Base-by-base conservation (phyloP, 2,329 filamentous ascomycete species). In the Diaporthe ampelina region DNA sequence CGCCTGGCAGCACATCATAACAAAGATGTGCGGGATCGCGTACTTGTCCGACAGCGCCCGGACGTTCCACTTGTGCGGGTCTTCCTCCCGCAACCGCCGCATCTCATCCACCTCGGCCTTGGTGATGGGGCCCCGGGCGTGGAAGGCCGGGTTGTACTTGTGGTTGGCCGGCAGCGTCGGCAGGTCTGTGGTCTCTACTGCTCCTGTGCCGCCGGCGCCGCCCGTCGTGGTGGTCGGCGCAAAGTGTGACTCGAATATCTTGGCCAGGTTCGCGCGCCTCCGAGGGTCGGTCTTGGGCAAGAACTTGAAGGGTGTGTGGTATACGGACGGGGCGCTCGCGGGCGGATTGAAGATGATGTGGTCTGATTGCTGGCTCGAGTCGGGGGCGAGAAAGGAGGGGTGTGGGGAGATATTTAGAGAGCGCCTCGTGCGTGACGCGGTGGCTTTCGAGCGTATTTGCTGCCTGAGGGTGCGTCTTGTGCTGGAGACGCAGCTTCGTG, bases 261-360 rank as follows among this genome's bases (percentile, higher is more conserved):
- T 80, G 21, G 84, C 82, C 54, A 89, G 82, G 81, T 88, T 86
- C 61, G 86, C 85, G 70, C 84, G 82, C 37, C 89, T 87, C 61
- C 89, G 87, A 21, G 89, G 88, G 79, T 91, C 90, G 77, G 80
- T 82, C 68, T 85, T 86, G 71, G 91, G 91, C 40, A 93, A 87
- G 83, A 93, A 93, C 80, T 91, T 89, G 83, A 91, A 88, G 73
- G 91, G 91, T n/a, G 91, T 93, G 83, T 92, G 88, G 79, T 86
- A 87, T 73, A 91, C 90, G n/a, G 89, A 83, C 17, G 86, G 82
- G 45, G 83, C 83, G 58, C 86, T 83, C 43, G 85, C 82, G 56
- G 86, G 86, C 56, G 86, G 86, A 81, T 88, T 88, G 83, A 86
- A 87, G 78, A 88, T 82, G 78, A 88, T 85, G 74, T 84, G 82